Conservation (phyloP, 306 rosid species). For the Astragalus glycyphyllos region DNA sequence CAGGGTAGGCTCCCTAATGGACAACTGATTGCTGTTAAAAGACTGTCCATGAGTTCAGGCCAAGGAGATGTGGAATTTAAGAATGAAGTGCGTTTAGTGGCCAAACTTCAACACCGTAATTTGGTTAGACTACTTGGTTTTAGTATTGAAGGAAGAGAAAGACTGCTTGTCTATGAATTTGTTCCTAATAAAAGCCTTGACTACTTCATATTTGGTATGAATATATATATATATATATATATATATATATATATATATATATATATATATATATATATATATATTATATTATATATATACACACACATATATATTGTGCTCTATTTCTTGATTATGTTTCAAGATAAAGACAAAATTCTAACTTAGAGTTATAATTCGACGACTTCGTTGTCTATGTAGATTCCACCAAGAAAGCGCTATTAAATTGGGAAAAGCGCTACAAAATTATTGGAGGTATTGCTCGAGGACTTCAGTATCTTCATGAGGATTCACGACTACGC, state of each 20-base stretch:
- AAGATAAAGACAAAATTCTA: not conserved
- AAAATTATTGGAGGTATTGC: constrained; percentile 51
- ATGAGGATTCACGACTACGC: constrained; percentile 52
- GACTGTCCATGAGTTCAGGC: constrained; percentile 34
- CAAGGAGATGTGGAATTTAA: constrained; percentile 59
- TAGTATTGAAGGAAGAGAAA: constrained; percentile 39
- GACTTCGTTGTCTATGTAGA: constrained; percentile 28
- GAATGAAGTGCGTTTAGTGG: constrained; percentile 54
- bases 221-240: no score
- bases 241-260: no score
- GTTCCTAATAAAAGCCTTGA: constrained; percentile 63
- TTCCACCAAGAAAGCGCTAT: constrained; percentile 24
- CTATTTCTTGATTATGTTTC: no score
- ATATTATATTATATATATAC: no score
- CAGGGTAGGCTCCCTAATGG: constrained; percentile 41
- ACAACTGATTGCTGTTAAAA: constrained; percentile 44
- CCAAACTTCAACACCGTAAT: constrained; percentile 46
- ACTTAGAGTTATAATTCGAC: not conserved
- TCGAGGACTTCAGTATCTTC: constrained; percentile 54
- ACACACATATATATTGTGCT: no score
- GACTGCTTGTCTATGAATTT: constrained; percentile 58
- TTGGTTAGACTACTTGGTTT: constrained; percentile 49
- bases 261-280: no score
- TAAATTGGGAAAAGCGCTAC: constrained; percentile 50
- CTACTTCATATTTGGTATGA: constrained; percentile 55